Conservation (phyloP, 495 filamentous ascomycete genomes). For the Penicillium bovifimosum region DNA sequence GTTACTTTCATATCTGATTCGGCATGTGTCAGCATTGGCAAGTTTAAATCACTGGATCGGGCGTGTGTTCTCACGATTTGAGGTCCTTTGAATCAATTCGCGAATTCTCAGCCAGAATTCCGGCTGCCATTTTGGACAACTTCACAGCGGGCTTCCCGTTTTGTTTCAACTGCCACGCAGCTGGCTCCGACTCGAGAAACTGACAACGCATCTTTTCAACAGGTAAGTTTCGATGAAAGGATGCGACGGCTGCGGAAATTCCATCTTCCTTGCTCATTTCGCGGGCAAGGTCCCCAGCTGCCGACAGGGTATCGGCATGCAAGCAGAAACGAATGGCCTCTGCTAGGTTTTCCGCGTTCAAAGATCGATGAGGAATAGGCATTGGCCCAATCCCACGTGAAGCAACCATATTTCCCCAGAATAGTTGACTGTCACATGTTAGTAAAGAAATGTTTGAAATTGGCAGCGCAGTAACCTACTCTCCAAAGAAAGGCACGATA, state of each 20-base stretch:
- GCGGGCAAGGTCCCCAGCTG: conserved; percentile 53
- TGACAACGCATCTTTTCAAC: conserved; percentile 62
- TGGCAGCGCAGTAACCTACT: conserved; percentile 23
- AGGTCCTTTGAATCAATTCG: not conserved
- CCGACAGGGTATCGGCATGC: conserved; percentile 48
- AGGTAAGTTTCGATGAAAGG: conserved; percentile 60
- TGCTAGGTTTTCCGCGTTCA: conserved; percentile 49
- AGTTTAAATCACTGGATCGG: not conserved
- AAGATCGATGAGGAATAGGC: conserved; percentile 54
- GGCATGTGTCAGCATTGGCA: not conserved
- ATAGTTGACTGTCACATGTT: conserved; percentile 46
- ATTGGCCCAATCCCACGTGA: conserved; percentile 55
- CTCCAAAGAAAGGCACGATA: conserved; percentile 60
- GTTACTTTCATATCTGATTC: conserved; percentile 22
- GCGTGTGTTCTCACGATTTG: not conserved
- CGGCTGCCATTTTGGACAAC: conserved; percentile 3
- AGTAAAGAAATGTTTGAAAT: not conserved
- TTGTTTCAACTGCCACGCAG: conserved; percentile 58
- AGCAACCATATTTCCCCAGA: conserved; percentile 68
- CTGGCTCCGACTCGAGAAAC: conserved; percentile 57
- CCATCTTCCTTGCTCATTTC: conserved; percentile 64
- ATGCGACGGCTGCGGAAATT: conserved; percentile 61
- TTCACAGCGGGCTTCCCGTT: not conserved
- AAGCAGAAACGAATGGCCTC: conserved; percentile 61
- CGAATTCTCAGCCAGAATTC: conserved; percentile 2